Evolutionary conservation across 1,284 basidiomycete species (phyloP), one percentile per base, ranked within the genome.

Genomic region (Ganoderma lingzhi): DNA sequence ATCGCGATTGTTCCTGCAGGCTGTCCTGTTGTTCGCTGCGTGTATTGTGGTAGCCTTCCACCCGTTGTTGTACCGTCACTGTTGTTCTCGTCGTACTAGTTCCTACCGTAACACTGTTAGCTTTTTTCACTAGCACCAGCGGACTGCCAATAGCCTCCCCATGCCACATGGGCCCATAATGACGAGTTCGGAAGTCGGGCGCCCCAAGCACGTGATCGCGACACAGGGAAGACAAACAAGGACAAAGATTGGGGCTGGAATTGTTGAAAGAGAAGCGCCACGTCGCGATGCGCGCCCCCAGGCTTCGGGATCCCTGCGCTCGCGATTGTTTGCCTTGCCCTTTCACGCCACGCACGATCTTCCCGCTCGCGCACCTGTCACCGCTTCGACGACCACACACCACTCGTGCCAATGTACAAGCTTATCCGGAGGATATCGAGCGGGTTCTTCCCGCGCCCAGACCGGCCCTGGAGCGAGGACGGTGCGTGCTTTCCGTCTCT

Each of bases 401-500:
- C 44, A 32, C 19, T 58, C 60, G 45, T 61, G n/a, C 19, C 44
- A 48, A 59, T 93, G 91, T 92, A 91, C 80, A 85, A 86, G 71
- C 83, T 93, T 72, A 82, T 93, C 73, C 85, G 91, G 71, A 88
- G 90, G 53, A 89, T 93, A 66, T 93, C 91, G 0, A 84, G 86
- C 74, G 88, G 88, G n/a, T 84, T 92, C 42, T 87, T 92, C 75
- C 88, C 89, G 39, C 86, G 90, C 65, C 85, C 88, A 39, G 91
- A 93, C 79, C 84, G 90, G 68, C 89, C 90, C 59, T 93, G 91
- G 91, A 84, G 85, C 72, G 91, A 93, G 70, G 91, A 93, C 78
- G 89, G 91, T 93, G 74, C 82, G 88, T 83, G 30, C 62, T 41
- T 64, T 56, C 32, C 41, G 70, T 66, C 63, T 53, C 48, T 32